Evolutionary conservation across 106 monocot genomes (phyloP).

Genomic region (Alisma plantagoaquatica): DNA sequence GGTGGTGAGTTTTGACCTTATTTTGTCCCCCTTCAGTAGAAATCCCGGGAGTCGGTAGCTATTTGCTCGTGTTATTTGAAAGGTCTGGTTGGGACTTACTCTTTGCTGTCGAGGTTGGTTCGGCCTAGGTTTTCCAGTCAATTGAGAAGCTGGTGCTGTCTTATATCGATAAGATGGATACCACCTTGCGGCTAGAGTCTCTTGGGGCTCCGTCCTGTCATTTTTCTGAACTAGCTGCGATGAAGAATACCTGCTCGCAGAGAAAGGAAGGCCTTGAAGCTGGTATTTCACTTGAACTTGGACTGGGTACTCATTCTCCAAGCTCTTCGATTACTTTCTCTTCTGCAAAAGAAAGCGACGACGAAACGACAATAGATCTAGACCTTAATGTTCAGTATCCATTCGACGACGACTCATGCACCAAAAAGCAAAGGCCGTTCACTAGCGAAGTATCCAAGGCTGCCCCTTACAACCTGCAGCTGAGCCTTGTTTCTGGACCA

Average conservation of each 20-base stretch:
- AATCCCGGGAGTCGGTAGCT: not conserved
- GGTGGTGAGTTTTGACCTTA: not conserved
- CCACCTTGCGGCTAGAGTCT: not conserved
- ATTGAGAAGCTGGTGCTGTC: too few species aligned
- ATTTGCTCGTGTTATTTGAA: not conserved
- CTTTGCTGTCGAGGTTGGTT: too few species aligned
- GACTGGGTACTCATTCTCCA: not conserved
- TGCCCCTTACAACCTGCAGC: slow-evolving; percentile 1
- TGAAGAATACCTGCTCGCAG: not conserved
- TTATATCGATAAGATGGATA: not conserved
- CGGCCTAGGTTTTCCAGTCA: too few species aligned
- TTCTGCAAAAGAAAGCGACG: slow-evolving; percentile 15
- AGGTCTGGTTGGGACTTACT: not conserved
- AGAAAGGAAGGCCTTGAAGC: not conserved
- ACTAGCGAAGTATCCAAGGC: not conserved
- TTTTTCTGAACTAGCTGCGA: too few species aligned
- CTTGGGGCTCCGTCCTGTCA: too few species aligned
- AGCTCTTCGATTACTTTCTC: not conserved
- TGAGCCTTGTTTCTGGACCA: slow-evolving; percentile 9
- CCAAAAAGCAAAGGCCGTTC: not conserved
- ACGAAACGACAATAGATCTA: not conserved
- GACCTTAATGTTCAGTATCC: not conserved
- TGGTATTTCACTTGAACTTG: not conserved
- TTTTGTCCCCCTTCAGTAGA: not conserved
- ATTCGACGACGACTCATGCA: not conserved